These are phyloP conservation scores for Carnegiea gigantea DNA, from an alignment of 179 eudicot genomes.

Conservation along the genomic window DNA sequence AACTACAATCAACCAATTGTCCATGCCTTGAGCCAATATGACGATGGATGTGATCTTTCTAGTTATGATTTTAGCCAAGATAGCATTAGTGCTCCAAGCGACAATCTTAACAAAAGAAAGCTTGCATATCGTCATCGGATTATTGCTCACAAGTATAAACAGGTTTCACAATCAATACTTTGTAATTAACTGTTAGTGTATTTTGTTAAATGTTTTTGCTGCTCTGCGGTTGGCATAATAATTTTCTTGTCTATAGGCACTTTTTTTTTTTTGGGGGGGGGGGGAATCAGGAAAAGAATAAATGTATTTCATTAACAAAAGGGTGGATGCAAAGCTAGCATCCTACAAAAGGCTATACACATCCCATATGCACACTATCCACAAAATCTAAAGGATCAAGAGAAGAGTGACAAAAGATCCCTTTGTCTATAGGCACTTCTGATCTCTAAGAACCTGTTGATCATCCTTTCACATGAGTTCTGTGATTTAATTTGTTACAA, in stretches of 20 bases:
- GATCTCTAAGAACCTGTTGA: neutral
- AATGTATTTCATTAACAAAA: too few species aligned
- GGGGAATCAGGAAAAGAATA: too few species aligned
- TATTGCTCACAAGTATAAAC: slow-evolving; percentile 62
- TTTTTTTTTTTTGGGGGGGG: neutral
- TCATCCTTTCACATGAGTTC: neutral
- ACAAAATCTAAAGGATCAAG: too few species aligned
- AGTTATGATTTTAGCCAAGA: slow-evolving; percentile 68
- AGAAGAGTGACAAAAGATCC: too few species aligned
- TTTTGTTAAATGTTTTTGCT: neutral
- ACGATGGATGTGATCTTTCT: slow-evolving; percentile 78
- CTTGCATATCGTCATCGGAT: slow-evolving; percentile 75
- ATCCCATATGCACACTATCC: too few species aligned
- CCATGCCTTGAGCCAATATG: slow-evolving; percentile 57
- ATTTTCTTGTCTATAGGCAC: neutral
- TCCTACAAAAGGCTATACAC: too few species aligned
- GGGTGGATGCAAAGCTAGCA: too few species aligned
- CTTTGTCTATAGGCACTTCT: neutral
- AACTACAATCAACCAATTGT: slow-evolving; percentile 68
- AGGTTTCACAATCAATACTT: slow-evolving; percentile 44
- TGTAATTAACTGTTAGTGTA: neutral
- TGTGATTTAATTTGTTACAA: neutral
- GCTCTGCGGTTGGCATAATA: neutral
- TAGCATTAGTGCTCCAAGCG: slow-evolving; percentile 50
- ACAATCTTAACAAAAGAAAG: slow-evolving; percentile 66